Evolutionary conservation across 352 stramenopile species (phyloP).

Genomic region (Globisporangium paddicum): DNA sequence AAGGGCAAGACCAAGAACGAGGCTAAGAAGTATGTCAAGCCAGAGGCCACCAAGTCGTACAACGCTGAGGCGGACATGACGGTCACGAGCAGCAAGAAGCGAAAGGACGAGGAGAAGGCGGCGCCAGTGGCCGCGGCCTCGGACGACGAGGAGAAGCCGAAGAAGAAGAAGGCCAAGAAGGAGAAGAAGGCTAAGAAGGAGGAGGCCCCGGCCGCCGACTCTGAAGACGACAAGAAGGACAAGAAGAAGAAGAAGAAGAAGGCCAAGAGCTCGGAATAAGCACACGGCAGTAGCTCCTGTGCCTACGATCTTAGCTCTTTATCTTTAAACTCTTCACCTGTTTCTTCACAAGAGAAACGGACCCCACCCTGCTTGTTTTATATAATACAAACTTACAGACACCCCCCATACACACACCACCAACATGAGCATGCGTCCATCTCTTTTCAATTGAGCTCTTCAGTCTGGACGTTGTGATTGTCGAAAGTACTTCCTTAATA

Average conservation of each 20-base stretch:
- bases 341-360: background rate
- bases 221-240: constrained; percentile 37
- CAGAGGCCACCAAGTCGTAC: constrained; percentile 81
- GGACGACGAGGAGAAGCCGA: constrained; percentile 66
- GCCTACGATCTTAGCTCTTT: background rate
- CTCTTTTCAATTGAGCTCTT: background rate
- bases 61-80: constrained; percentile 96
- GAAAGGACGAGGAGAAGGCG: constrained; percentile 55
- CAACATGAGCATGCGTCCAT: background rate
- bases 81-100: constrained; percentile 87
- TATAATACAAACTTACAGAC: constrained; percentile 13
- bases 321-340: constrained; percentile 4
- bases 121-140: constrained; percentile 34
- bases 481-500: background rate
- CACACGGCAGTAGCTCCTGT: constrained; percentile 1
- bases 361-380: constrained; percentile 16
- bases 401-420: background rate
- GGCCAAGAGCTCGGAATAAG: constrained; percentile 18
- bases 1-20: constrained; percentile 90
- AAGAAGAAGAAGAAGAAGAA: constrained; percentile 43
- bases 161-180: constrained; percentile 55
- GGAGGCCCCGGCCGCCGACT: constrained; percentile 26
- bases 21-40: constrained; percentile 89
- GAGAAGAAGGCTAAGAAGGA: constrained; percentile 56
- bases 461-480: background rate